Percentiles rank a stretch among this genome's conserved stretches.
Evolutionary conservation across 1,284 basidiomycete genomes (phyloP).

Genomic region (Pisolithus thermaeus): DNA sequence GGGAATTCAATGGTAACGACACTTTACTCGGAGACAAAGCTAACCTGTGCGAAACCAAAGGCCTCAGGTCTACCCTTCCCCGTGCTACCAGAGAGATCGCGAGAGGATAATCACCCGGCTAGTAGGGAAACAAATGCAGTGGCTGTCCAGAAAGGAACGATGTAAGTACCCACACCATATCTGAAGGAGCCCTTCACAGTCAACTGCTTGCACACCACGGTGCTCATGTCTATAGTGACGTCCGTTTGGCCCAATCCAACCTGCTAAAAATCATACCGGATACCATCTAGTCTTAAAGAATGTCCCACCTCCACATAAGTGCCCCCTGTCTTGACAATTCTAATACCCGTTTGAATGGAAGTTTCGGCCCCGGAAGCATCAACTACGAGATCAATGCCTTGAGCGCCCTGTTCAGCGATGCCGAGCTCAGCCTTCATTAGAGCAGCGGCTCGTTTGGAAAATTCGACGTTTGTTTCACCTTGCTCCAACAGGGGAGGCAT

Average conservation of each 20-base stretch:
- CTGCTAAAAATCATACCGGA: slow-evolving; percentile 30
- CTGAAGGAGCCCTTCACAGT: slow-evolving; percentile 84
- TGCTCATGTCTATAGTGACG: slow-evolving; percentile 56
- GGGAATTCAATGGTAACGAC: slow-evolving; percentile 1
- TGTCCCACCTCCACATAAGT: slow-evolving; percentile 58
- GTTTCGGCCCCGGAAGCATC: slow-evolving; percentile 89
- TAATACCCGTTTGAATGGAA: slow-evolving; percentile 80
- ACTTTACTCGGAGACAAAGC: slow-evolving; percentile 11
- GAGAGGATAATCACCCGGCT: slow-evolving; percentile 82
- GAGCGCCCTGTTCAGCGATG: slow-evolving; percentile 54
- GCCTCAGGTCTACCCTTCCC: slow-evolving; percentile 82
- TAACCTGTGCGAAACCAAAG: slow-evolving; percentile 83
- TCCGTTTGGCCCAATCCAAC: slow-evolving; percentile 72
- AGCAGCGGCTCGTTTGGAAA: slow-evolving; percentile 63
- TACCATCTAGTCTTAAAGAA: background rate
- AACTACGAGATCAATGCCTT: slow-evolving; percentile 65
- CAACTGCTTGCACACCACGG: slow-evolving; percentile 70
- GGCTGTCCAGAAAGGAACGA: background rate
- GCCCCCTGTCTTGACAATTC: slow-evolving; percentile 68
- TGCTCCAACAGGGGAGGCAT: slow-evolving; percentile 57
- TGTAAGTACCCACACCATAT: slow-evolving; percentile 55
- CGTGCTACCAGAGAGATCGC: slow-evolving; percentile 77
- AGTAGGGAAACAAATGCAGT: slow-evolving; percentile 7
- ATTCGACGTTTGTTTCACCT: slow-evolving; percentile 64
- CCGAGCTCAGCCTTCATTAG: slow-evolving; percentile 52